Evolutionary conservation across 2,329 filamentous ascomycete species (phyloP).

Genomic region (Ophiostoma ulmi): DNA sequence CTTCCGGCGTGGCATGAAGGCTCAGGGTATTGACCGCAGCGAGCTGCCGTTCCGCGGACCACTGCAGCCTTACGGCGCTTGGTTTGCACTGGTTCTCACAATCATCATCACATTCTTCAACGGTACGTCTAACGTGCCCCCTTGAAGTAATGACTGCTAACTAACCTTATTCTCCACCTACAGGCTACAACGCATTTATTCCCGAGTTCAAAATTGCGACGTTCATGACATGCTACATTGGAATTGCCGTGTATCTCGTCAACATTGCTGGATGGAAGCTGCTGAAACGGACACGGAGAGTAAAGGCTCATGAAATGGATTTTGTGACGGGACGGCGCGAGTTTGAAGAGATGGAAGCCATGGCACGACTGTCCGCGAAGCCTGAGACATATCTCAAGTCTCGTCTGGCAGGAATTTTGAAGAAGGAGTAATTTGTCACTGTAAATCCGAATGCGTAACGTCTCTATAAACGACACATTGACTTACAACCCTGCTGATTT

Average conservation of each 20-base stretch:
- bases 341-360: slow-evolving; percentile 4
- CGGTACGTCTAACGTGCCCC: not conserved
- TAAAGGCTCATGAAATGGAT: not conserved
- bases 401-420: not conserved
- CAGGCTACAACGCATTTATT: slow-evolving; percentile 4
- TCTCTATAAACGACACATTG: not conserved
- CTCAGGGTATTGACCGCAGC: not conserved
- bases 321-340: not conserved
- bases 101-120: not conserved
- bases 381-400: not conserved
- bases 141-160: not conserved
- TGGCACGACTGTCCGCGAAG: not conserved
- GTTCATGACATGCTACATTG: not conserved
- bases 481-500: not conserved
- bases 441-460: not conserved
- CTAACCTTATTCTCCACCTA: not conserved
- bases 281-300: not conserved
- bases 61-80: not conserved
- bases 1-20: slow-evolving; percentile 3
- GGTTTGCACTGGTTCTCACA: not conserved
- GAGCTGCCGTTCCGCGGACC: not conserved
- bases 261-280: not conserved
- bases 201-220: not conserved
- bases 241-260: not conserved
- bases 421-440: not conserved